Evolutionary conservation across 2,329 filamentous ascomycete genomes (phyloP).

Genomic region (Arthrobotrys sinensis): DNA sequence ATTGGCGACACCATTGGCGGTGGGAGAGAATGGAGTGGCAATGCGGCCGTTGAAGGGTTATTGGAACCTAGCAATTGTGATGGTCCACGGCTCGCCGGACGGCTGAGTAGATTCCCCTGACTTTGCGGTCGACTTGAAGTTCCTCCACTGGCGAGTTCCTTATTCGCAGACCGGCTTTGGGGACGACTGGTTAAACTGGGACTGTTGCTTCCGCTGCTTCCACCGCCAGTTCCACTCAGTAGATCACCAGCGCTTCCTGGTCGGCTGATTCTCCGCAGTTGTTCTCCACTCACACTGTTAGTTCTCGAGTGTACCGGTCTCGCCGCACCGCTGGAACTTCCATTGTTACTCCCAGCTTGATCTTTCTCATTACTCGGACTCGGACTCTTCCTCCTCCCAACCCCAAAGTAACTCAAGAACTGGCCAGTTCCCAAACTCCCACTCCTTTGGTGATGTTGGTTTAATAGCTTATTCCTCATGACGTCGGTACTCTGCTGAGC

Average conservation of each 20-base stretch:
- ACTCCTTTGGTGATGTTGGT: slow-evolving; percentile 38
- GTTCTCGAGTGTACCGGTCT: slow-evolving; percentile 26
- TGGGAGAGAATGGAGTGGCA: slow-evolving; percentile 43
- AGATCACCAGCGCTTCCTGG: slow-evolving; percentile 20
- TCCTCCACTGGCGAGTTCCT: slow-evolving; percentile 1
- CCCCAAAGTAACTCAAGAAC: slow-evolving; percentile 14
- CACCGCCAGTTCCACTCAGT: slow-evolving; percentile 2
- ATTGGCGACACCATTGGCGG: slow-evolving; percentile 27
- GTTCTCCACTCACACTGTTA: slow-evolving; percentile 20
- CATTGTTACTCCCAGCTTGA: background rate
- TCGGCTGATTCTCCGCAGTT: slow-evolving; percentile 7
- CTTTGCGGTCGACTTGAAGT: slow-evolving; percentile 20
- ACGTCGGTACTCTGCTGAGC: slow-evolving; percentile 51
- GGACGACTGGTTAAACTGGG: slow-evolving; percentile 16
- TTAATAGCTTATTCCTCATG: slow-evolving; percentile 40
- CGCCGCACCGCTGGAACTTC: background rate
- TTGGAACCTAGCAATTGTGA: slow-evolving; percentile 2
- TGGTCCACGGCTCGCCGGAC: slow-evolving; percentile 24
- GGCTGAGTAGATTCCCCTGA: slow-evolving; percentile 29
- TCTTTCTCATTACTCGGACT: slow-evolving; percentile 3
- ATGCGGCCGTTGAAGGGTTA: slow-evolving; percentile 12
- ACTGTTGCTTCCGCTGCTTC: slow-evolving; percentile 13
- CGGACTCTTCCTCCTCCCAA: slow-evolving; percentile 14
- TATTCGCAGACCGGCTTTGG: slow-evolving; percentile 18
- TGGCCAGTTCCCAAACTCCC: slow-evolving; percentile 2